Evolutionary conservation across 495 filamentous ascomycete species (phyloP), one percentile per base, ranked within the genome.

Genomic region (Copromyces sp.): DNA sequence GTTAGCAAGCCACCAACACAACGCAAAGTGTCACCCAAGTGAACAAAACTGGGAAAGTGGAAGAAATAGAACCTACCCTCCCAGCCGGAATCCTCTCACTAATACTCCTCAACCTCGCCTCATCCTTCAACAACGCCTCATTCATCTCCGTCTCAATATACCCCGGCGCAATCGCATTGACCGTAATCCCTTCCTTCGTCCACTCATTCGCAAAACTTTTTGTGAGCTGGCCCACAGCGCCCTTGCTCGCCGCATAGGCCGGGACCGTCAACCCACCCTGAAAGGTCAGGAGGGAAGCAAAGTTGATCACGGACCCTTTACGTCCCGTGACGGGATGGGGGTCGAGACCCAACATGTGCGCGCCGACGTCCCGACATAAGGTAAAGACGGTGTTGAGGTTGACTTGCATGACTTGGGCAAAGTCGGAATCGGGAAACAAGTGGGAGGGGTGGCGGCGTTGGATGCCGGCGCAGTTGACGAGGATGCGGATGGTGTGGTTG

Each of bases 101-200:
- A 71, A 98, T 97, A 71, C 90, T 90, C 70, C 83, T 86, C 73
- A 90, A 86, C 69, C 95, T 82, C 71, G 85, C 86, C 72, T 85
- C 75, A 77, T 98, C 91, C 20, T 90, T 87, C 59, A 97, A 88
- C 78, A 98, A 79, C 7, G 93, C 94, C 61, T 83, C 86, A 79
- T 97, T 97, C 94, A 97, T 97, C 69, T 97, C 94, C 9, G 94
- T 97, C 53, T 87, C 92, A 70, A 97, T 91, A 77, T 97, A 97
- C 1, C 88, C 88, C 3, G 88, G 88, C n/a, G 92, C 92, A 76
- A 94, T 90, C 0, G 90, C 92, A 76, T 95, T 94, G 9, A 95
- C 92, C 24, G 87, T 92, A 74, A 0, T 94, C 93, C 76, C 89
- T 85, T 3, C 85, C 80, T 3, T 59, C 4, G 91, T 88, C 94